A percentile compares a stretch with the other conserved stretches of the same genome.
These are phyloP conservation scores for Eremothecium cymbalariae DNA, from an alignment of 1,139 yeast species.

Conservation along the genomic window DNA sequence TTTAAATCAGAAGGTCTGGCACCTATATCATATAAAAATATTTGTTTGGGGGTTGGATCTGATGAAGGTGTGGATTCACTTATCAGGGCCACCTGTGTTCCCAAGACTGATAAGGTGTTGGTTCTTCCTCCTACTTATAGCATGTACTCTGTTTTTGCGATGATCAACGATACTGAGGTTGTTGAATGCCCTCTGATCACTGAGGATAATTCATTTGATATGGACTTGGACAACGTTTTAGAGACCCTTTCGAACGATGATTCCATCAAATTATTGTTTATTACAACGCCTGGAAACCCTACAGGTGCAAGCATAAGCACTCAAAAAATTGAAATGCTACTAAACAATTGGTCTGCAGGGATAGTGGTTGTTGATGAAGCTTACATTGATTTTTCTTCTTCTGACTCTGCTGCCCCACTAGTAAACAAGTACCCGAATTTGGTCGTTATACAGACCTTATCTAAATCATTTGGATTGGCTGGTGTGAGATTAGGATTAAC, in stretches of 20 bases:
- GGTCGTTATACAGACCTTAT: constrained; percentile 83
- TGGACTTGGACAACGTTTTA: constrained; percentile 50
- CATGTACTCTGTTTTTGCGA: constrained; percentile 89
- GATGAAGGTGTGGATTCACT: constrained; percentile 92
- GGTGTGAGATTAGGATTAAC: constrained; percentile 87
- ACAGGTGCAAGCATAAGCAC: constrained; percentile 62
- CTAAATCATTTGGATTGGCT: constrained; percentile 93
- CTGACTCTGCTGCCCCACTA: constrained; percentile 68
- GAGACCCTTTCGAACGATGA: constrained; percentile 49
- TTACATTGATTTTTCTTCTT: constrained; percentile 76
- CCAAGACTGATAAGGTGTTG: constrained; percentile 73
- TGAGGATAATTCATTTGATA: constrained; percentile 53
- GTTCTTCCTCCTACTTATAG: constrained; percentile 96
- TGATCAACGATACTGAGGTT: constrained; percentile 74
- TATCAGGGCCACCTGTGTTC: constrained; percentile 75
- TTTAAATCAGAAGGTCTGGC: constrained; percentile 19
- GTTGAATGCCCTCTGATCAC: constrained; percentile 55
- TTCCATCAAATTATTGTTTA: constrained; percentile 60
- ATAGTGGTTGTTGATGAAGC: constrained; percentile 90
- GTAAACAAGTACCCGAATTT: constrained; percentile 78
- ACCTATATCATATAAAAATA: constrained; percentile 51
- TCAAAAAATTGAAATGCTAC: constrained; percentile 42
- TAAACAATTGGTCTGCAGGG: constrained; percentile 59
- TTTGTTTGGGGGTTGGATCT: constrained; percentile 94
- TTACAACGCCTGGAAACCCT: constrained; percentile 99